These are phyloP conservation scores for Alternaria dauci DNA, from an alignment of 2,329 filamentous ascomycete species.

Conservation along the genomic window DNA sequence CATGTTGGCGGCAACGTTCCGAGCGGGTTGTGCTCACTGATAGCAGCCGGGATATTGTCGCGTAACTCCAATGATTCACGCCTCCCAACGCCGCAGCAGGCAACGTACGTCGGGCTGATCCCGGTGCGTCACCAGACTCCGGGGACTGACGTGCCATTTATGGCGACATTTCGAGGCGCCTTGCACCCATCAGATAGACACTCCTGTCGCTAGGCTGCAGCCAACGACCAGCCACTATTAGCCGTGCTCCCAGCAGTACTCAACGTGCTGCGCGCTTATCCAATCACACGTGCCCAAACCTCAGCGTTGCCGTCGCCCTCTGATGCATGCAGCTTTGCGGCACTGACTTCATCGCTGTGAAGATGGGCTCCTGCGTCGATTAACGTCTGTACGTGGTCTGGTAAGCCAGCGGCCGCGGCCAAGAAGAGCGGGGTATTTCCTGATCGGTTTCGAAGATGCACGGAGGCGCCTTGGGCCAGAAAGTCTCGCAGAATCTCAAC, in stretches of 20 bases:
- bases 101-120: constrained; percentile 28
- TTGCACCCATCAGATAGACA: constrained; percentile 30
- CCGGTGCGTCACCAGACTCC: constrained; percentile 39
- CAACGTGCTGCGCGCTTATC: constrained; percentile 30
- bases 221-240: constrained; percentile 37
- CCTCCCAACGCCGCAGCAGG: constrained; percentile 17
- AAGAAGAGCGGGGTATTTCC: constrained; percentile 68
- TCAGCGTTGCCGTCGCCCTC: constrained; percentile 44
- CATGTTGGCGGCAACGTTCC: background rate
- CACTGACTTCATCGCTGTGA: constrained; percentile 64
- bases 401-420: constrained; percentile 64
- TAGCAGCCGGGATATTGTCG: constrained; percentile 29
- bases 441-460: constrained; percentile 66
- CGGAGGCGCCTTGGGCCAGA: constrained; percentile 64
- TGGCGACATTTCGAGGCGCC: constrained; percentile 37
- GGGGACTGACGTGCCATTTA: constrained; percentile 28
- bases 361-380: constrained; percentile 67
- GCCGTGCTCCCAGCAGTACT: constrained; percentile 33
- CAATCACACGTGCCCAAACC: constrained; percentile 47
- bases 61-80: constrained; percentile 34
- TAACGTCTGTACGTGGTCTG: constrained; percentile 63
- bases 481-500: constrained; percentile 65
- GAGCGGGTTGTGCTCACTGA: background rate
- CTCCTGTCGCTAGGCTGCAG: constrained; percentile 27
- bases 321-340: constrained; percentile 58